Conservation (phyloP, 352 stramenopile genomes). For the Globisporangium irregulare region DNA sequence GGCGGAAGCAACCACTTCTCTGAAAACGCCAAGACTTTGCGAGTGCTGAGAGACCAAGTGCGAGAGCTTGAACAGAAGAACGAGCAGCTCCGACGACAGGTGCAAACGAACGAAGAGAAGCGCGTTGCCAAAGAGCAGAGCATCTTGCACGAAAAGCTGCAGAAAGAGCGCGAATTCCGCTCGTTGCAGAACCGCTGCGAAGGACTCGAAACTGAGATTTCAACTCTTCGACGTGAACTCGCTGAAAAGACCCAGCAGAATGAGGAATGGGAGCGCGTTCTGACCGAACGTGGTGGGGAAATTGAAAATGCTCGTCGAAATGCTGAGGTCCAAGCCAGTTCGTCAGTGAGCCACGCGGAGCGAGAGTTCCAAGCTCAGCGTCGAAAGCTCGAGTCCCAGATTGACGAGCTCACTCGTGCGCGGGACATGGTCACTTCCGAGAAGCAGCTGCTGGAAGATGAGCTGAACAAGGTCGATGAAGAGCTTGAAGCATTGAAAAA, state of each 20-base stretch:
- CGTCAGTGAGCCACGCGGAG: conserved; percentile 31
- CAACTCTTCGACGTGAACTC: conserved; percentile 20
- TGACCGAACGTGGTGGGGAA: conserved; percentile 40
- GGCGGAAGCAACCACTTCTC: conserved; percentile 27
- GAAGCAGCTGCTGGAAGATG: conserved; percentile 13
- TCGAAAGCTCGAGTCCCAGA: conserved; percentile 15
- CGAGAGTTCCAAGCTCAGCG: conserved; percentile 15
- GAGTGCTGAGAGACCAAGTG: conserved; percentile 17
- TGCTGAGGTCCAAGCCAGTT: conserved; percentile 37
- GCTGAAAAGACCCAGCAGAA: conserved; percentile 19
- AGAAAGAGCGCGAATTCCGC: conserved; percentile 46
- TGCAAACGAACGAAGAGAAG: conserved; percentile 36
- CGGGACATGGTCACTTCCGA: neutral
- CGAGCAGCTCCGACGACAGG: conserved; percentile 31
- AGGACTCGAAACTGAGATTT: conserved; percentile 26
- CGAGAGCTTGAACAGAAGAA: conserved; percentile 34
- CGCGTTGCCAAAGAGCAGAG: conserved; percentile 40
- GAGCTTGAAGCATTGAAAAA: conserved; percentile 4
- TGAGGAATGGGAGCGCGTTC: conserved; percentile 30
- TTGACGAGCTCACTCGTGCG: conserved; percentile 11
- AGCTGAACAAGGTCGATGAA: conserved; percentile 12
- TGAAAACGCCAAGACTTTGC: conserved; percentile 20
- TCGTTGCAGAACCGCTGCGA: conserved; percentile 33
- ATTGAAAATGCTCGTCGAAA: conserved; percentile 37
- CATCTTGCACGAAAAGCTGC: conserved; percentile 46